Conservation (phyloP, 768 basidiomycete species). For the Tulasnella sp. region DNA sequence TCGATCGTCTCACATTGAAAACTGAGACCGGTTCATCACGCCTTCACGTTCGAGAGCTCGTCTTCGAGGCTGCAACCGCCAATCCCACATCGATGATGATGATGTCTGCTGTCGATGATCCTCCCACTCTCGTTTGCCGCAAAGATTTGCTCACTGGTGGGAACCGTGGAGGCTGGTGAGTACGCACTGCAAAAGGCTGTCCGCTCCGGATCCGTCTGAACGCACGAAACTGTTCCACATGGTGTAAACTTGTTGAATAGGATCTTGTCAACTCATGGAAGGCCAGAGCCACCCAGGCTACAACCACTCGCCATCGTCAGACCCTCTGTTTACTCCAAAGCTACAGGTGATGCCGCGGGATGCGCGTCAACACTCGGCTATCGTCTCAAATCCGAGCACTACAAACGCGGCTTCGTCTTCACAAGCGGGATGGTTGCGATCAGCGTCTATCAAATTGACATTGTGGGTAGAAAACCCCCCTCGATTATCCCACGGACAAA, state of each 20-base stretch:
- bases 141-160: conserved; percentile 50
- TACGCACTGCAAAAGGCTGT: conserved; percentile 8
- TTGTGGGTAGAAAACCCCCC: no score
- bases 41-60: conserved; percentile 43
- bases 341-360: conserved; percentile 59
- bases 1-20: conserved; percentile 73
- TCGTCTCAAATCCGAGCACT: conserved; percentile 47
- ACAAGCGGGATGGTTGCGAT: conserved; percentile 59
- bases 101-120: conserved; percentile 40
- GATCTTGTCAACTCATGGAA: conserved; percentile 69
- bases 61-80: conserved; percentile 74
- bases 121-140: conserved; percentile 58
- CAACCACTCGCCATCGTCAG: conserved; percentile 82
- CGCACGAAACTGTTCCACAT: neutral
- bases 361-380: conserved; percentile 77
- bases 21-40: conserved; percentile 53
- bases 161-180: conserved; percentile 54
- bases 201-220: neutral
- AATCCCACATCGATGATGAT: neutral
- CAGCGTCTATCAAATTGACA: conserved; percentile 79
- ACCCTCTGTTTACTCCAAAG: conserved; percentile 69
- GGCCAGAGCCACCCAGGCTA: conserved; percentile 72
- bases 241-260: conserved; percentile 29
- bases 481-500: no score
- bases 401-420: conserved; percentile 73